A percentile compares a stretch with the other conserved stretches of the same genome.
phyloP scores from a whole-genome alignment of 2,329 filamentous ascomycete genomes.

The Ophioceras dolichostomum region DNA sequence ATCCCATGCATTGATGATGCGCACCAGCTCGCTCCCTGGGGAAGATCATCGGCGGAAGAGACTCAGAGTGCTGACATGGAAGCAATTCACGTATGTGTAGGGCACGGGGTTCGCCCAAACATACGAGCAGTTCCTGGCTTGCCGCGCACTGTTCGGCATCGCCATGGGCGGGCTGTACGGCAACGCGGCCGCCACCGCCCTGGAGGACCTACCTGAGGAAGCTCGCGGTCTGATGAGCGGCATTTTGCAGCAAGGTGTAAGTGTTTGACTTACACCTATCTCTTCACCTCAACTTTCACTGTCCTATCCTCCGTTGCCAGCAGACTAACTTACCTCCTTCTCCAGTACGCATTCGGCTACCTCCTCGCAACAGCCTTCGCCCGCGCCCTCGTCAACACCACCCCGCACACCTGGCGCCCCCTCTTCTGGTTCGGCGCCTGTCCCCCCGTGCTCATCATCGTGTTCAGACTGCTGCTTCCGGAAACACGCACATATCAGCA shows the following conservation, averaged over 20 bases:
- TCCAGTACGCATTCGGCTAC: slow-evolving; percentile 51
- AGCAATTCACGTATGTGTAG: too few relatives aligned
- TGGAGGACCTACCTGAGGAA: slow-evolving; percentile 60
- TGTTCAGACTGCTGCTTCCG: slow-evolving; percentile 63
- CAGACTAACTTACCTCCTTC: too few relatives aligned
- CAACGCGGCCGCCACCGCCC: slow-evolving; percentile 65
- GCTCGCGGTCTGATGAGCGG: slow-evolving; percentile 64
- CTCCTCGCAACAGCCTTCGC: slow-evolving; percentile 46
- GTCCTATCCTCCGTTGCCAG: too few relatives aligned
- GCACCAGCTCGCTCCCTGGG: too few relatives aligned
- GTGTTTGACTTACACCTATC: background rate
- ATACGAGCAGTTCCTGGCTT: slow-evolving; percentile 60
- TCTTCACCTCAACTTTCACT: too few relatives aligned
- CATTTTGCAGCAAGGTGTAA: slow-evolving; percentile 58
- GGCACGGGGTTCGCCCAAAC: slow-evolving; percentile 57
- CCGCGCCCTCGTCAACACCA: slow-evolving; percentile 61
- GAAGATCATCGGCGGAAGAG: too few relatives aligned
- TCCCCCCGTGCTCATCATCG: slow-evolving; percentile 69
- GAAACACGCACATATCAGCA: slow-evolving; percentile 66
- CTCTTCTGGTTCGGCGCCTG: slow-evolving; percentile 83
- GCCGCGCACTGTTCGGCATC: slow-evolving; percentile 63
- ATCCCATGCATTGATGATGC: background rate
- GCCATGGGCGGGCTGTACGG: slow-evolving; percentile 77
- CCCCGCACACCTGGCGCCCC: slow-evolving; percentile 68
- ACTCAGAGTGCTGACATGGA: too few relatives aligned